Percentiles rank a stretch among this genome's conserved stretches.
These are phyloP conservation scores for Prunus padus DNA, from an alignment of 306 rosid species.

Conservation along the genomic window DNA sequence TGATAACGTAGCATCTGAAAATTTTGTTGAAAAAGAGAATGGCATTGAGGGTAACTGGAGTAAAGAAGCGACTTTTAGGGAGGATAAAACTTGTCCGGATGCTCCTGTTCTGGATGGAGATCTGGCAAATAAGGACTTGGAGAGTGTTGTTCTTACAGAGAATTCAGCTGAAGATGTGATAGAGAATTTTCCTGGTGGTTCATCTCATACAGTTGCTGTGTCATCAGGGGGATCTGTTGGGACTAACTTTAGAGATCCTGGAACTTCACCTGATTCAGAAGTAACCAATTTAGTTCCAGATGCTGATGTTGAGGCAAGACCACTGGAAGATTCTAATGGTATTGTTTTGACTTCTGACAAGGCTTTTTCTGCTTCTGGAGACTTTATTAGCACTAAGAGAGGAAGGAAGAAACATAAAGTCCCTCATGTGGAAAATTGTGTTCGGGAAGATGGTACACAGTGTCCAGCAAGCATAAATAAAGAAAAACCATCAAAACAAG, in stretches of 20 bases:
- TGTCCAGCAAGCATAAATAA: slow-evolving; percentile 34
- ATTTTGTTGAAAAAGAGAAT: slow-evolving; percentile 33
- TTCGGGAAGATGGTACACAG: slow-evolving; percentile 39
- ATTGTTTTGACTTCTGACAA: slow-evolving; percentile 46
- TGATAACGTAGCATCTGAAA: slow-evolving; percentile 42
- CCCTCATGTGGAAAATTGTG: slow-evolving; percentile 29
- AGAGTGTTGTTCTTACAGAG: slow-evolving; percentile 34
- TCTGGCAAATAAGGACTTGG: slow-evolving; percentile 45
- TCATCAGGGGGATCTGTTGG: slow-evolving; percentile 48
- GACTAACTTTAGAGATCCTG: slow-evolving; percentile 66
- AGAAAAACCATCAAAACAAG: slow-evolving; percentile 55
- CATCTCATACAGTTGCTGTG: slow-evolving; percentile 43
- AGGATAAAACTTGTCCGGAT: slow-evolving; percentile 27
- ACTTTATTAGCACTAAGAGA: slow-evolving; percentile 36
- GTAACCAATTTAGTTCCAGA: slow-evolving; percentile 74
- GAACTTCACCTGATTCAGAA: slow-evolving; percentile 99
- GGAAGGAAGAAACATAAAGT: slow-evolving; percentile 57
- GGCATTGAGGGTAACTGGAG: slow-evolving; percentile 34
- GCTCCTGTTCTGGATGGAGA: slow-evolving; percentile 43
- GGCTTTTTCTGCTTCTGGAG: slow-evolving; percentile 46
- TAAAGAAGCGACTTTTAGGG: slow-evolving; percentile 32
- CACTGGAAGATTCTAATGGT: slow-evolving; percentile 45
- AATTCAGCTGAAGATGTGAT: slow-evolving; percentile 44
- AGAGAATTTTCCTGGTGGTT: slow-evolving; percentile 35
- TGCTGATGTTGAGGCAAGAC: slow-evolving; percentile 52